A percentile compares a stretch with the other conserved stretches of the same genome.
Evolutionary conservation across 2,329 filamentous ascomycete genomes (phyloP).

Genomic region (Pseudocercospora ulei): DNA sequence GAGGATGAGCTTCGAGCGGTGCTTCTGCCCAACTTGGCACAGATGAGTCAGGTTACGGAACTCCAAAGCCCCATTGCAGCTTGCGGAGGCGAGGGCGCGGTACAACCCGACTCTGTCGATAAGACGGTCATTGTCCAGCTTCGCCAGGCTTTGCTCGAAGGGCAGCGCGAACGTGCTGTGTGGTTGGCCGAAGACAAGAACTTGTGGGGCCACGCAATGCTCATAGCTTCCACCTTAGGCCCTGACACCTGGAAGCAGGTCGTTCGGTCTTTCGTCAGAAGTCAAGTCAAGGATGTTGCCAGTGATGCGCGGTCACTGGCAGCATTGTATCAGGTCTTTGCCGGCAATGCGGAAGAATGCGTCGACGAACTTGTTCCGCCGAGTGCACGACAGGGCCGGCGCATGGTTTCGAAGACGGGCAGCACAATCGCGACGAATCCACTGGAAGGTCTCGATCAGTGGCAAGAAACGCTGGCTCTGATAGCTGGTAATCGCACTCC

Average conservation of each 20-base stretch:
- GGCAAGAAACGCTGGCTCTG: conserved; percentile 80
- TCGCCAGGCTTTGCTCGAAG: conserved; percentile 61
- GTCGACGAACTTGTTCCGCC: conserved; percentile 90
- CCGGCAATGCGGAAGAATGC: conserved; percentile 87
- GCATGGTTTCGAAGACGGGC: conserved; percentile 71
- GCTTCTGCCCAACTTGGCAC: conserved; percentile 52
- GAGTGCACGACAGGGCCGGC: conserved; percentile 82
- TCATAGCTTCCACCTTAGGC: conserved; percentile 73
- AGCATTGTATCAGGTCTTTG: conserved; percentile 85
- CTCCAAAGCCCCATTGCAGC: conserved; percentile 28
- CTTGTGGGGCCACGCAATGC: conserved; percentile 91
- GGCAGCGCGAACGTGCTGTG: conserved; percentile 80
- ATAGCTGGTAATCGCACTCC: conserved; percentile 79
- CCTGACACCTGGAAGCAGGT: conserved; percentile 77
- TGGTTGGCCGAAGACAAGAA: conserved; percentile 90
- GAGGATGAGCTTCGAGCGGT: conserved; percentile 66
- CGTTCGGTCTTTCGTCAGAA: conserved; percentile 86
- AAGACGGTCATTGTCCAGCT: conserved; percentile 60
- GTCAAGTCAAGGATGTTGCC: conserved; percentile 81
- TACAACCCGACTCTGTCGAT: conserved; percentile 57
- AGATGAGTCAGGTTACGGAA: conserved; percentile 33
- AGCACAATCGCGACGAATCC: conserved; percentile 57
- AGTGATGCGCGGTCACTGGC: conserved; percentile 73
- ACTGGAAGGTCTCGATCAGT: conserved; percentile 78
- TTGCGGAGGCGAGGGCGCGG: conserved; percentile 19